These are phyloP conservation scores for Pythium insidiosum DNA, from an alignment of 352 stramenopile genomes.

Conservation along the genomic window DNA sequence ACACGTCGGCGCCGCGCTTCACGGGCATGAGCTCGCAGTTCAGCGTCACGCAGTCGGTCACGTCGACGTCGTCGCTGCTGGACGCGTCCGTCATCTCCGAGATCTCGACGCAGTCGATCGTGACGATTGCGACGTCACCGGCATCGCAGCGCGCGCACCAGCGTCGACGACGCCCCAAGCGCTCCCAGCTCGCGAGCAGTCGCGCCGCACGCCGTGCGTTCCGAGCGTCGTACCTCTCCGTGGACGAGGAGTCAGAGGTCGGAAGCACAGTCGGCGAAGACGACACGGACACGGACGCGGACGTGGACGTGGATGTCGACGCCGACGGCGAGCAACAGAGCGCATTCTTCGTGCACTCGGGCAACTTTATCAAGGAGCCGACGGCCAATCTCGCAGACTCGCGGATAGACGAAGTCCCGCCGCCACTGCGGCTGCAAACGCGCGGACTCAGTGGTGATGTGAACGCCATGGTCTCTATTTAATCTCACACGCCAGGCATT, in stretches of 20 bases:
- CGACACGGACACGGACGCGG: conserved; percentile 18
- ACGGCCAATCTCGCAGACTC: conserved; percentile 11
- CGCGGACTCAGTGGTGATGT: conserved; percentile 10
- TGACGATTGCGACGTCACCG: conserved; percentile 4
- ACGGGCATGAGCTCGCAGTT: conserved; percentile 19
- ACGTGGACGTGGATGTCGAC: conserved; percentile 13
- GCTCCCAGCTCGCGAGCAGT: background rate
- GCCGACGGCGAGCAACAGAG: conserved; percentile 10
- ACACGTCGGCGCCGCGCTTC: conserved; percentile 26
- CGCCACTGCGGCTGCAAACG: conserved; percentile 3
- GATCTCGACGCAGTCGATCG: conserved; percentile 10
- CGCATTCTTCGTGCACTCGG: conserved; percentile 16
- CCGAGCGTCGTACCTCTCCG: conserved; percentile 16
- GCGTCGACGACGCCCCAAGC: background rate
- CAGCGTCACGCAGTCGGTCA: conserved; percentile 15
- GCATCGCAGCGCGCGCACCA: background rate
- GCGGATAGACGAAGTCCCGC: conserved; percentile 15
- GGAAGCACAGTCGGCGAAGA: too few species aligned
- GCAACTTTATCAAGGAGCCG: conserved; percentile 14
- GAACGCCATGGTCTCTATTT: conserved; percentile 23
- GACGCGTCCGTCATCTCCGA: conserved; percentile 11
- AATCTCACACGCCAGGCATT: too few species aligned
- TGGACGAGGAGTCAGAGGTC: too few species aligned
- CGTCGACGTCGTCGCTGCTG: conserved; percentile 18
- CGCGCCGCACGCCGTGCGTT: conserved; percentile 10